Base-by-base conservation (phyloP, 345 rosid genomes). In the Xanthoceras sorbifolium region DNA sequence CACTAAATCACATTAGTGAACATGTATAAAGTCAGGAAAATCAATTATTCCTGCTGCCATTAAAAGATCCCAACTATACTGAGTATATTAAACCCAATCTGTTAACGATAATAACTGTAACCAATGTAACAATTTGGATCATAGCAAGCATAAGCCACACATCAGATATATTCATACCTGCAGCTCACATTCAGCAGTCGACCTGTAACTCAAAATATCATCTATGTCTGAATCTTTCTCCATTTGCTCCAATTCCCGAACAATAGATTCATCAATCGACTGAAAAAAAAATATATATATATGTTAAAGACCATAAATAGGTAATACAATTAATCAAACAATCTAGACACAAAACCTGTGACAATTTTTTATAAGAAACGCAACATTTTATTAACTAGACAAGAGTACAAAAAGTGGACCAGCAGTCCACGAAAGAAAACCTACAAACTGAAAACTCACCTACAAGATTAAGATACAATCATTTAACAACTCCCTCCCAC, bases 211-310 rank as follows among this genome's bases (percentile, higher is more conserved):
- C 80, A 94, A 85, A 80, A 94, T 94, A 81, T 91, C 97, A 70
- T 92, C 97, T 74, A 90, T 82, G 78, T 92, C 97, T 75, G 81
- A 88, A 73, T 91, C 94, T 84, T 87, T 89, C 92, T 94, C 98
- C 87, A 94, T 86, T 88, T 87, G 86, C 85, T 94, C 98, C 88
- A 94, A 81, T 75, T 91, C 93, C 75, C 73, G 78, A 83, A 91
- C 82, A 84, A 91, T 70, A 68, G 84, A 76, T 78, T 88, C 88
- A 71, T 88, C 91, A 77, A 94, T 84, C 68, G 87, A 64, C 98
- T 94, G 91, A 76, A 23, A 69, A 76, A 61, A n/a, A n/a, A n/a
- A n/a, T n/a, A n/a, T n/a, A n/a, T n/a, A n/a, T 31, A 62, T 57
- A 88, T 75, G 48, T 52, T 31, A 72, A 69, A 82, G 76, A 80